Evolutionary conservation across 2,329 filamentous ascomycete species (phyloP), one percentile per base, ranked within the genome.

Genomic region (Neofusicoccum sp.): DNA sequence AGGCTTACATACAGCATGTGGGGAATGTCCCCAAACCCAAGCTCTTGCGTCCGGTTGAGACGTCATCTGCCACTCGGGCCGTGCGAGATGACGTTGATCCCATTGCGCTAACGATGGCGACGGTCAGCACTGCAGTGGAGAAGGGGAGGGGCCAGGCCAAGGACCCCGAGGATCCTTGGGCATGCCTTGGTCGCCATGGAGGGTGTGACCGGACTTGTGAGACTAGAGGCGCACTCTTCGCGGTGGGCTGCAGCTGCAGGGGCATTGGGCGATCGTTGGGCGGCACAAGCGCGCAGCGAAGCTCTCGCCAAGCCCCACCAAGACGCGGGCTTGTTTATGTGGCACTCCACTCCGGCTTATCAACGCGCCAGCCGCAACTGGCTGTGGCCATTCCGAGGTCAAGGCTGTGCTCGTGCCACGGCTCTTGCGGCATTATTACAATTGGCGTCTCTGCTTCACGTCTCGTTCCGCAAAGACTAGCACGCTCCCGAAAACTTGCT

Each of bases 301-400:
- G 51, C 51, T 53, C 51, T 56, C 30, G 51, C 51, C 51, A 56
- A 56, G 51, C 51, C 51, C 51, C 51, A 33, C 36, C 38, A 43
- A 33, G 51, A 33, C 3, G 31, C 47, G 38, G 31, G 47, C 47
- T 51, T 51, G 47, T 40, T 53, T 34, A n/a, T 54, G 40, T 26
- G 38, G 38, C 14, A 34, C 45, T 8, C 49, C 36, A 28, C 49
- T 12, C 3, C 24, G 12, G 24, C 51, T 56, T 56, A 56, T 56
- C 51, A 43, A 43, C 14, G 26, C 43, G 2, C 26, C 6, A 2
- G 16, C n/a, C 9, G 43, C 51, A 24, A 31, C 43, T 56, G 51
- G 26, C 28, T 20, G 20, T 20, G 20, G 20, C 20, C 20, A 20
- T 20, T 20, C 20, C 20, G 20, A 20, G 20, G 20, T 20, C 20